Percentiles rank a stretch among this genome's conserved stretches.
Evolutionary conservation across 257 asterid genomes (phyloP).

Genomic region (Solanum arcanum): DNA sequence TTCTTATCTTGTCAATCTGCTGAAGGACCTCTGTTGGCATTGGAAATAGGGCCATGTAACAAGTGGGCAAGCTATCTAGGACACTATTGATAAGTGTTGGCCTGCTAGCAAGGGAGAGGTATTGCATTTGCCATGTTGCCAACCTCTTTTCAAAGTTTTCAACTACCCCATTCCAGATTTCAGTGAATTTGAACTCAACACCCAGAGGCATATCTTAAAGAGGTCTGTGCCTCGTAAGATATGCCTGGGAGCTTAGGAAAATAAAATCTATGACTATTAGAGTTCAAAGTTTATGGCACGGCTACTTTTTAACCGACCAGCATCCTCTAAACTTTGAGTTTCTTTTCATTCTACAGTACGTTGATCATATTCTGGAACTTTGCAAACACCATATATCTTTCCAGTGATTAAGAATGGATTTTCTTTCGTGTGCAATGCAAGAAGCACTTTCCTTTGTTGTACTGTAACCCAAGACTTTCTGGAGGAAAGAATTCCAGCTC

Average conservation of each 20-base stretch:
- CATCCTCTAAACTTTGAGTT: not conserved
- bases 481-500: not conserved
- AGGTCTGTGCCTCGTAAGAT: not conserved
- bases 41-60: not conserved
- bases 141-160: not conserved
- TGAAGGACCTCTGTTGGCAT: not conserved
- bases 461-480: not conserved
- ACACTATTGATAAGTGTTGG: not conserved
- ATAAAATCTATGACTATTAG: not conserved
- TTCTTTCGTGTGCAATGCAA: not conserved
- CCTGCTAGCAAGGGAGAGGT: not conserved
- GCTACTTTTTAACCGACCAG: not conserved
- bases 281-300: not conserved
- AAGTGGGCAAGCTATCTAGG: not conserved
- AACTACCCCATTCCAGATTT: not conserved
- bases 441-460: not conserved
- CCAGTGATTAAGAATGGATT: not conserved
- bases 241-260: not conserved
- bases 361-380: not conserved
- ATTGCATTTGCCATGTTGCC: not conserved
- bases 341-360: not conserved
- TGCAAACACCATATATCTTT: not conserved
- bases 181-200: not conserved
- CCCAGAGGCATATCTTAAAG: not conserved
- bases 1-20: not conserved